Evolutionary conservation across 2,329 filamentous ascomycete genomes (phyloP), one percentile per base, ranked within the genome.

Genomic region (Septoria linicola): DNA sequence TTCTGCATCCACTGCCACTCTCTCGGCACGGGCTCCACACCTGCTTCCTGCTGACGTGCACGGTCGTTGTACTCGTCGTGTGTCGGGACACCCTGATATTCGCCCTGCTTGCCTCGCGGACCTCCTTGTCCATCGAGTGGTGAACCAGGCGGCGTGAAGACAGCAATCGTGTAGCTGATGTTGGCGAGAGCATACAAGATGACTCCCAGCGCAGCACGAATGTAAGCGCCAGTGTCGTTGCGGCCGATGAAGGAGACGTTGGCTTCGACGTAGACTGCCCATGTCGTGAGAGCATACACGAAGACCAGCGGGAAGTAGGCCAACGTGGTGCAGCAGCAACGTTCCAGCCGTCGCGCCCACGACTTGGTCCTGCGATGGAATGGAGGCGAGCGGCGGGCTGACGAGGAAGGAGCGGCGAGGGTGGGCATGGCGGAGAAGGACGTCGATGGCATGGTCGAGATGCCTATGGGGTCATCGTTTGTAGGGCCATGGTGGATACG

Each of bases 231-330:
- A 23, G 48, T 41, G 8, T 37, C 49, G 8, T 32, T 27, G 4
- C 51, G 36, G 19, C 59, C 58, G 14, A 63, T 48, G 54, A 68
- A 88, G 2, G 74, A 74, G 44, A 75, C 57, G 50, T 78, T 84
- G 41, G 87, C 79, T 62, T 91, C 80, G 7, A 96, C 90, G 79
- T 87, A 96, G n/a, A 87, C 81, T 2, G 89, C 91, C 93, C 93
- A 99, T 8, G 87, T 87, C n/a, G 89, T 92, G 60, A 96, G 71
- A 48, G 57, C 53, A 42, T 61, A 60, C 14, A 62, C 49, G 57
- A 64, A 54, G 49, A 65, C 21, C 45, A 61, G 47, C 23, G 61
- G 49, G 36, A 61, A 55, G 57, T 59, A 53, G 50, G 62, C 49
- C 45, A 63, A 58, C 39, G 62, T 81, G 36, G 79, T 75, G 74